Conservation (phyloP, 1,139 yeast genomes). For the Hanseniaspora sp. region DNA sequence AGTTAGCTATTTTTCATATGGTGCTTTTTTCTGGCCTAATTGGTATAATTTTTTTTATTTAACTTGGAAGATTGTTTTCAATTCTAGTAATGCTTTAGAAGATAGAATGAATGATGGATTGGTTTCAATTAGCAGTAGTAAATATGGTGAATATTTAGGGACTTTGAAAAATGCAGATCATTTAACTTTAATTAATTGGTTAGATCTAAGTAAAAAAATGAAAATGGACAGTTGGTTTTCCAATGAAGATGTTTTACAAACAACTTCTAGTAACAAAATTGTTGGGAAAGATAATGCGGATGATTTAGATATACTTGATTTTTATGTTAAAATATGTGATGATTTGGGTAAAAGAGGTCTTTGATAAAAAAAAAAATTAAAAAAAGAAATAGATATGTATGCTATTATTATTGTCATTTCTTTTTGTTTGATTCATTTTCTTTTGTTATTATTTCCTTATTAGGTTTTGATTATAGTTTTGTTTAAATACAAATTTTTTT, state of each 20-base stretch:
- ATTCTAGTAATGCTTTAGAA: constrained; percentile 25
- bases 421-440: too few species aligned
- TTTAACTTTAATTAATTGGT: constrained; percentile 75
- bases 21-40: constrained; percentile 56
- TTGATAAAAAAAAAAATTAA: too few species aligned
- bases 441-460: not conserved
- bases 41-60: constrained; percentile 52
- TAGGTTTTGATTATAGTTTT: not conserved
- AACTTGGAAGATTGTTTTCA: constrained; percentile 50
- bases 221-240: constrained; percentile 10
- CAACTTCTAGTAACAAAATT: constrained; percentile 17
- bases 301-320: constrained; percentile 56
- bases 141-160: constrained; percentile 78
- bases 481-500: not conserved
- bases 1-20: constrained; percentile 72
- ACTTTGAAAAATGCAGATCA: constrained; percentile 73
- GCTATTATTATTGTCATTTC: too few species aligned
- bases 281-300: constrained; percentile 18
- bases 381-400: constrained; percentile 18
- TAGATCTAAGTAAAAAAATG: constrained; percentile 35
- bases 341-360: constrained; percentile 54
- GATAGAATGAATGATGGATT: constrained; percentile 67
- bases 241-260: constrained; percentile 25
- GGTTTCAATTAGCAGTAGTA: constrained; percentile 65
- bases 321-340: constrained; percentile 66